Base-by-base conservation (phyloP, 169 alveolate genomes). In the Eimeria acervulina region DNA sequence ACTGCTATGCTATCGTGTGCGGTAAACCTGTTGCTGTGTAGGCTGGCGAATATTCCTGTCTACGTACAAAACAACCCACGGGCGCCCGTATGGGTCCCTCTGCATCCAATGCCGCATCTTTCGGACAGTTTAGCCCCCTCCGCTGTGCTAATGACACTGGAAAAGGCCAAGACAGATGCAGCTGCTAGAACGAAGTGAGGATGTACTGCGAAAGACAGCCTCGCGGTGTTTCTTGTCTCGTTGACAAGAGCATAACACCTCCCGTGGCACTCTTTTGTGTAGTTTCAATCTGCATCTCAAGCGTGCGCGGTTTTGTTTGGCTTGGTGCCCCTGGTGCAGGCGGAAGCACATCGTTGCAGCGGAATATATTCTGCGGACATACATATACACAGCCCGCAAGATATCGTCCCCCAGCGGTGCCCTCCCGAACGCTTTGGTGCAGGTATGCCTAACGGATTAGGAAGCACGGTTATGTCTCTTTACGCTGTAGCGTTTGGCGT, bases 321-420 rank as follows among this genome's bases (percentile, higher is more conserved):
- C 78, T 13, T 72, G 44, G 85, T 96, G 90, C 40, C 96, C 76
- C 44, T 81, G 51, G 42, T 44, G 81, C 96, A 84, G 97, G 97
- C 96, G 99, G 94, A 97, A 97, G 95, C 95, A 97, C 61, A 94
- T 98, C 95, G 94, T 97, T 74, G 96, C 96, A 38, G 97, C 96
- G 90, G 98, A 98, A 55, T 98, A 98, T 81, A 98, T 98, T 95
- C 81, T 98, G 89, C 97, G 99, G 83, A 97, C 99, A 83, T 98
- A 98, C 93, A 72, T 98, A 26, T 98, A 98, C 96, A 97, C 98
- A 5, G 97, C 98, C 78, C 95, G 99, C 95, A 96, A 97, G 80
- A 93, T 98, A 10, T 68, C 96, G 40, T 96, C 98, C 36, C 96
- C 97, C 59, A 97, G 93, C 59, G 97, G 95, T 52, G 97, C 96